Evolutionary conservation across 139 green algal genomes (phyloP).

Genomic region (Volvox reticuliferus): DNA sequence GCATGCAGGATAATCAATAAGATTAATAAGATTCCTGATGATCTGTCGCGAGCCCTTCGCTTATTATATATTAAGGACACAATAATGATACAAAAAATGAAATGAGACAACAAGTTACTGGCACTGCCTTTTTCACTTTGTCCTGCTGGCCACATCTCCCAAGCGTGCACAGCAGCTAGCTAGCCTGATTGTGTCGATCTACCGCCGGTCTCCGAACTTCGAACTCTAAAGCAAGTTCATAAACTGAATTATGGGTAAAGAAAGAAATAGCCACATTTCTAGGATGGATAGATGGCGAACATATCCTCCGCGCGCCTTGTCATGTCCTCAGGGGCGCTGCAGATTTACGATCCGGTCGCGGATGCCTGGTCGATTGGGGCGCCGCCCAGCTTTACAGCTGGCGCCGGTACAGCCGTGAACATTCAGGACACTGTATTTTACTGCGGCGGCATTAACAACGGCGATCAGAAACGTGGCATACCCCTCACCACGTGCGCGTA

Average conservation of each 20-base stretch:
- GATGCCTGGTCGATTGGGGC: neutral
- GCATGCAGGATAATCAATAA: neutral
- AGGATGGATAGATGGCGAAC: neutral
- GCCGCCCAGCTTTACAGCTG: neutral
- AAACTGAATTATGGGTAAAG: too few relatives aligned
- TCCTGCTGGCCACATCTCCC: too few relatives aligned
- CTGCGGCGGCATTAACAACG: slow-evolving; percentile 11
- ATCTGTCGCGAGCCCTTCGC: neutral
- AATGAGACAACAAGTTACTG: too few relatives aligned
- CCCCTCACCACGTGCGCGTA: neutral
- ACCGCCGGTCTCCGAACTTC: neutral
- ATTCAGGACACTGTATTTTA: neutral
- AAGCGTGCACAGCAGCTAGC: too few relatives aligned
- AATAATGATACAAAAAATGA: too few relatives aligned
- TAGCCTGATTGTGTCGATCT: too few relatives aligned
- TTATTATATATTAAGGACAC: neutral
- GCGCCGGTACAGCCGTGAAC: neutral
- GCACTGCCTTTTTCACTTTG: too few relatives aligned
- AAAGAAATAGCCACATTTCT: neutral
- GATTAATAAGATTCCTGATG: too few relatives aligned
- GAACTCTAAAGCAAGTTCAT: too few relatives aligned
- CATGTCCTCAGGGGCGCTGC: neutral
- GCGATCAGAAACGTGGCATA: neutral
- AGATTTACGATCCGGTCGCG: neutral
- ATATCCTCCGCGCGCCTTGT: neutral